Percentiles rank a stretch among this genome's conserved stretches.
Conservation (phyloP, 176 grass and related monocot species). For the Musa itinerans region DNA sequence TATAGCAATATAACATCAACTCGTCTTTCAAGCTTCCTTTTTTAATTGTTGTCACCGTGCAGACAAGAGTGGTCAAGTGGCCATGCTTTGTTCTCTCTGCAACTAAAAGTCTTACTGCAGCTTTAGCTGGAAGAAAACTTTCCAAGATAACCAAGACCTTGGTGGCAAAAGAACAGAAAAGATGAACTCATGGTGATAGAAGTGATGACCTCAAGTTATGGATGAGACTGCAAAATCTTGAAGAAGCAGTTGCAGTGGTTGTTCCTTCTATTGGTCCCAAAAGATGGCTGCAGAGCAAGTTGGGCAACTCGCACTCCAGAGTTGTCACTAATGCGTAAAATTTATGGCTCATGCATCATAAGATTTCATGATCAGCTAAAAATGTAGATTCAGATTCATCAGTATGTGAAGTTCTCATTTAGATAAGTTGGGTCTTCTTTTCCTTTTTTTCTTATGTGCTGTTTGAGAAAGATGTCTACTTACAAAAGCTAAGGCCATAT, state of each 20-base stretch:
- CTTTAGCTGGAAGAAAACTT: not conserved
- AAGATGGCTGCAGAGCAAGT: not conserved
- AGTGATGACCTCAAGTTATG: not conserved
- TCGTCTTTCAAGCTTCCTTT: not conserved
- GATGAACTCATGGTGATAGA: not conserved
- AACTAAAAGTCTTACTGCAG: too few relatives aligned
- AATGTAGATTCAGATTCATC: not conserved
- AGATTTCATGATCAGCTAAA: not conserved
- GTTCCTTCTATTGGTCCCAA: not conserved
- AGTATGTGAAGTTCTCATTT: not conserved
- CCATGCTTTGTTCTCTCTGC: not conserved
- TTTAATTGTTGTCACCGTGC: not conserved
- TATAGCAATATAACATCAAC: not conserved
- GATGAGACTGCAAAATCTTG: not conserved
- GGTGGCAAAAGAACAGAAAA: too few relatives aligned
- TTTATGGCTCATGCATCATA: not conserved
- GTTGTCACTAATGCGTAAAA: not conserved
- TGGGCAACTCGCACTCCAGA: not conserved
- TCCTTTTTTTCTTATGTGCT: not conserved
- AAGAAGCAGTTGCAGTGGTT: not conserved
- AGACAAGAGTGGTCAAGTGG: not conserved
- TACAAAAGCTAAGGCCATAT: not conserved
- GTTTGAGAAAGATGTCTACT: not conserved
- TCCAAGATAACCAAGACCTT: not conserved
- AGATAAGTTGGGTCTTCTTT: too few relatives aligned